Evolutionary conservation across 805 yeast species (phyloP), one percentile per base, ranked within the genome.

Genomic region (Ogataea salicorniae): DNA sequence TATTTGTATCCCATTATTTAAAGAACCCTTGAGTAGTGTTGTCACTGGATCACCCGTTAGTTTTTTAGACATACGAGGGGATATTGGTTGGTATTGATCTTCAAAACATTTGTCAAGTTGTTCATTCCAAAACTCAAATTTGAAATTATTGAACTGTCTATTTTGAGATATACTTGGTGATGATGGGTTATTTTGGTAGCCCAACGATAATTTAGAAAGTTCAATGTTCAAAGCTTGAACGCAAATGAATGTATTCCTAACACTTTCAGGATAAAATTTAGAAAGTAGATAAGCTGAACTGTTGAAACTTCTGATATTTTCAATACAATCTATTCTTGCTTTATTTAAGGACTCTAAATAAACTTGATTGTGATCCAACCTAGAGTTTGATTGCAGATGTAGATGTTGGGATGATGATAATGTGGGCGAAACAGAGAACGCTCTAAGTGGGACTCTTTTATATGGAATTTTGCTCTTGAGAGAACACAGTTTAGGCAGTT

Each of bases 51-150:
- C 89, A 0, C 80, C 80, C 6, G 46, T 36, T 20, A 7, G 17
- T 22, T 26, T 26, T 11, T 9, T 26, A 11, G 31, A 26, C 13
- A 22, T 2, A 23, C 41, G 41, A 8, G 18, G 9, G 5, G 17
- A 15, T n/a, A 15, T 5, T 34, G 6, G 36, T 15, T n/a, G 17
- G 17, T 15, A 15, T 11, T 22, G 26, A 9, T 13, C 58, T 51
- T 74, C 73, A 15, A 44, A 44, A 7, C 80, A 70, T 49, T 71
- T 72, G 36, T 73, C 70, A 6, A 87, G 48, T 49, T 77, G 70
- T 43, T 84, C 85, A 50, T 80, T 73, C 95, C 95, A 88, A 62
- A 84, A 85, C 55, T 81, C 80, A 61, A 85, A 79, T 57, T 85
- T 81, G 59, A 86, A 47, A 63, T 74, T 75, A 42, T 34, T 75